phyloP scores from a whole-genome alignment of 169 alveolate species.

The Perkinsus olseni region DNA sequence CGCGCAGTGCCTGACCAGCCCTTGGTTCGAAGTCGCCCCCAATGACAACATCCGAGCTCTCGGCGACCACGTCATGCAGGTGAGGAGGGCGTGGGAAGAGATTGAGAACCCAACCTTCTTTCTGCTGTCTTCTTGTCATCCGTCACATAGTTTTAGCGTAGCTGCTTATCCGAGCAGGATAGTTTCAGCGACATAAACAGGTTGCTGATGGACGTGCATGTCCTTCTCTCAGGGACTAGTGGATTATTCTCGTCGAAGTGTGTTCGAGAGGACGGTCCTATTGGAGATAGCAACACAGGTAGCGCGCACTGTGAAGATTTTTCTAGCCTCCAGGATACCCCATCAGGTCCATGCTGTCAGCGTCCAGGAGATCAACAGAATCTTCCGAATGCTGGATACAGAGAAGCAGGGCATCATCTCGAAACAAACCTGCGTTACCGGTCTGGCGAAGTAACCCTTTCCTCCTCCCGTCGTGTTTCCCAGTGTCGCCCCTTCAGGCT shows the following conservation, averaged over 20 bases:
- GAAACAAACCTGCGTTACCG: not conserved
- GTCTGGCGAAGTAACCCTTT: not conserved
- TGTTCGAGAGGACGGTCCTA: not conserved
- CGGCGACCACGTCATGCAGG: not conserved
- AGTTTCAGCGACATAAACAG: too few relatives aligned
- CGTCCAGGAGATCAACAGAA: not conserved
- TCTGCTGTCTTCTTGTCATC: too few relatives aligned
- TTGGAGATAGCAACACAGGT: not conserved
- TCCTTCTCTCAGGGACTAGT: not conserved
- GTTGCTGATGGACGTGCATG: not conserved
- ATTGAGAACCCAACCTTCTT: not conserved
- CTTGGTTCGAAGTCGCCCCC: conserved; percentile 1
- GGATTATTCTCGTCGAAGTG: not conserved
- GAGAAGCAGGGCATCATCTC: not conserved
- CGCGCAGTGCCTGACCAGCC: not conserved
- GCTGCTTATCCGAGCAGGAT: too few relatives aligned
- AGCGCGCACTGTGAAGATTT: not conserved
- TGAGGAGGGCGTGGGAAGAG: not conserved
- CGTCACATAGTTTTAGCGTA: too few relatives aligned
- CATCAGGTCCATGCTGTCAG: not conserved
- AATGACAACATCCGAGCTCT: not conserved
- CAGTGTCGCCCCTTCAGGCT: not conserved
- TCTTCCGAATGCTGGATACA: not conserved
- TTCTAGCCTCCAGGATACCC: not conserved
- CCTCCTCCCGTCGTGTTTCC: not conserved